Base-by-base conservation (phyloP, 495 filamentous ascomycete genomes). In the Peziza echinospora region DNA sequence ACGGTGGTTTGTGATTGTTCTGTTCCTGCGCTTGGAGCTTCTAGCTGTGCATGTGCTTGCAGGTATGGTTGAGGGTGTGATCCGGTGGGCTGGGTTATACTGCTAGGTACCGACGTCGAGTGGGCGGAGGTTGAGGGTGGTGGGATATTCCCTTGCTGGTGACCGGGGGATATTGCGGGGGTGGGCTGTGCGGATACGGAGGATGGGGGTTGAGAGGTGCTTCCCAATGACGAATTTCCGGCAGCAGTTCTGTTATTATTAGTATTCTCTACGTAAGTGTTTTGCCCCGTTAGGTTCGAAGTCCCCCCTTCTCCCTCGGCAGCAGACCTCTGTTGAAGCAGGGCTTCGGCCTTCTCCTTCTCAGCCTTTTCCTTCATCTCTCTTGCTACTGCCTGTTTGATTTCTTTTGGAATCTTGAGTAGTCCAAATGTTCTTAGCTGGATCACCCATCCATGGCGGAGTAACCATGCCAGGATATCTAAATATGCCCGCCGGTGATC, bases 391-490 rank as follows among this genome's bases (percentile, higher is more conserved):
- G 13, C 19, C 30, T 13, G 30, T 17, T 37, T 37, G 13, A 37
- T 7, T 17, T 37, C 30, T 17, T 7, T 37, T 37, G 30, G 30
- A 37, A 37, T 37, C 6, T 56, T 72, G 47, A 96, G 73, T 66
- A 86, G 85, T 2, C 79, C 83, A 55, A 87, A 96, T 11, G 81
- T 82, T 46, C 86, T 76, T 1, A 97, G 69, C 60, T 92, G 84
- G 1, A 79, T 89, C 0, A 92, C 87, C 79, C 87, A 93, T 22
- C 84, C 84, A 46, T 82, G 80, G 44, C 84, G 78, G 58, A 96
- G 71, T 17, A 96, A 67, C 84, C 86, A 97, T 10, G 82, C 84
- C 5, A 97, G 66, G 56, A 96, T 93, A 11, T 80, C 68, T 53
- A 94, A 76, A 62, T 93, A 97, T 2, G 76, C 73, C 23, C 75